phyloP scores from a whole-genome alignment of 2,329 filamentous ascomycete genomes.

The Verticillium isaacii region DNA sequence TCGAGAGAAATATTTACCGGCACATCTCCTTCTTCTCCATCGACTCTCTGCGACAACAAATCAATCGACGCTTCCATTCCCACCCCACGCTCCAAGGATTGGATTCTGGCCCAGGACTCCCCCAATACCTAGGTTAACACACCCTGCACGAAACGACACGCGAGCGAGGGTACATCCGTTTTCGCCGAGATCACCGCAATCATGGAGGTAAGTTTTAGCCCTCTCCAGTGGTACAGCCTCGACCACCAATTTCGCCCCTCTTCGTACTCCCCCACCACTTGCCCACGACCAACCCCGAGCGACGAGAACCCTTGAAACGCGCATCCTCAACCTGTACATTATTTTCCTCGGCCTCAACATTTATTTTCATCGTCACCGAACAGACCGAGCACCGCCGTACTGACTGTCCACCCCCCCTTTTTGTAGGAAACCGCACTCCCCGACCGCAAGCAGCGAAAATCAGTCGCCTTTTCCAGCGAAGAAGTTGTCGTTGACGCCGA shows the following conservation, averaged over 20 bases:
- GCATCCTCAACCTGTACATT: neutral
- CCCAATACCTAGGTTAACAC: neutral
- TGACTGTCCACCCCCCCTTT: neutral
- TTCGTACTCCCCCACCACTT: slow-evolving; percentile 9
- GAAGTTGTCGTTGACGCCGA: slow-evolving; percentile 84
- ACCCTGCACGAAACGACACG: neutral
- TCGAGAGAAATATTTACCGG: neutral
- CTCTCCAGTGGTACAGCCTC: slow-evolving; percentile 3
- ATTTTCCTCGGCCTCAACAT: neutral
- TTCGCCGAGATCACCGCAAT: slow-evolving; percentile 13
- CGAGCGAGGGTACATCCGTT: neutral
- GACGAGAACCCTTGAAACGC: neutral
- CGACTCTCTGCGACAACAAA: neutral
- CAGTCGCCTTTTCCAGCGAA: slow-evolving; percentile 87
- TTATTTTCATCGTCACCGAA: neutral
- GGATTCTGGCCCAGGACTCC: neutral
- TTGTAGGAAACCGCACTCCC: slow-evolving; percentile 18
- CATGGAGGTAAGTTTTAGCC: slow-evolving; percentile 26
- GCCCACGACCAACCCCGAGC: neutral
- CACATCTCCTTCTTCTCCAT: neutral
- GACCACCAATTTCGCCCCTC: slow-evolving; percentile 11
- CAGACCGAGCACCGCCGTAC: neutral
- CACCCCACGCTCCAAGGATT: neutral
- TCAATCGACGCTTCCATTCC: neutral
- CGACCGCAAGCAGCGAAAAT: slow-evolving; percentile 78